Conservation (phyloP, 306 rosid genomes). For the Canavalia gladiata region DNA sequence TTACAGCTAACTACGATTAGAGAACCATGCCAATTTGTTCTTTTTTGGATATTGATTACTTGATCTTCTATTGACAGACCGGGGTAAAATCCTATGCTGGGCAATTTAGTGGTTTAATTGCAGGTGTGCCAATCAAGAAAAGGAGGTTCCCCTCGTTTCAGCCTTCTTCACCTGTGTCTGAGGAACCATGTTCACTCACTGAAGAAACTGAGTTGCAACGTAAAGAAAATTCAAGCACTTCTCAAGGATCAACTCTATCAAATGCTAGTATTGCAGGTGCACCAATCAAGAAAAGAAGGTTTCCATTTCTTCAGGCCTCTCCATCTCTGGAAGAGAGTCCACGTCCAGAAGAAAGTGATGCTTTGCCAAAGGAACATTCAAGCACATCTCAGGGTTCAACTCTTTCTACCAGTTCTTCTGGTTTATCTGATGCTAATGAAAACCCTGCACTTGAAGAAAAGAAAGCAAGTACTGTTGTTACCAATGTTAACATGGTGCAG, state of each 20-base stretch:
- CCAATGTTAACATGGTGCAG: constrained; percentile 48
- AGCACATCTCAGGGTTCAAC: constrained; percentile 63
- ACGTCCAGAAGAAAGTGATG: constrained; percentile 44
- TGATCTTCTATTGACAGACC: constrained; percentile 86
- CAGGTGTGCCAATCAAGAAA: constrained; percentile 98
- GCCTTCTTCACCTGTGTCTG: constrained; percentile 70
- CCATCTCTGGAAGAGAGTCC: constrained; percentile 49
- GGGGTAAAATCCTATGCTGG: constrained; percentile 74
- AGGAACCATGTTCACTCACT: constrained; percentile 55
- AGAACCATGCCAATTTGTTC: constrained; percentile 56
- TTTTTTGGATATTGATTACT: constrained; percentile 68
- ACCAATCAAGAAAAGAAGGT: constrained; percentile 65
- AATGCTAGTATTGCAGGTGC: constrained; percentile 61
- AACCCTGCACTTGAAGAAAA: constrained; percentile 55
- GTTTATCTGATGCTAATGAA: constrained; percentile 56
- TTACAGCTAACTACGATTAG: constrained; percentile 69
- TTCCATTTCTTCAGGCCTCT: constrained; percentile 53
- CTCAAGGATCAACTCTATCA: constrained; percentile 64
- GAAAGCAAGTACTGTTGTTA: constrained; percentile 55
- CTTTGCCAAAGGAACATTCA: constrained; percentile 49
- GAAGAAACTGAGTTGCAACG: constrained; percentile 58
- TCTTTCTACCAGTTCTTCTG: constrained; percentile 58
- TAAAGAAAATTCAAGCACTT: constrained; percentile 57
- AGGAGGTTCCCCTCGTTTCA: constrained; percentile 72
- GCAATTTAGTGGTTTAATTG: constrained; percentile 76